Conservation (phyloP, 1,139 yeast genomes). For the Neolecta irregularis region DNA sequence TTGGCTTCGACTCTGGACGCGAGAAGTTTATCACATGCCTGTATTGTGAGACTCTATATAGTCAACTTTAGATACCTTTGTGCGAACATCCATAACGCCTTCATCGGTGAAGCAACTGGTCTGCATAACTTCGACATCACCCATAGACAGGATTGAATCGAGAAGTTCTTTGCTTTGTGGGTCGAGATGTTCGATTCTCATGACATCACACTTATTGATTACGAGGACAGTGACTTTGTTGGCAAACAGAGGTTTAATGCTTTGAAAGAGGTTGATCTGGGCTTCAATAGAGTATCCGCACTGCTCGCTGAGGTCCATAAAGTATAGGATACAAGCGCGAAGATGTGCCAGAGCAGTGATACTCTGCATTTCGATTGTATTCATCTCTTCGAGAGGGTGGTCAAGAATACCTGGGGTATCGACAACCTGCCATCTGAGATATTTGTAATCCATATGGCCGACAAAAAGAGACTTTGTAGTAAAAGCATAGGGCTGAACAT, state of each 20-base stretch:
- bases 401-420: constrained; percentile 98
- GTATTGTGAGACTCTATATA: constrained; percentile 17
- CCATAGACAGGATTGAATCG: constrained; percentile 35
- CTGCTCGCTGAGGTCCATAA: constrained; percentile 97
- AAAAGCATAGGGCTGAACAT: constrained; percentile 97
- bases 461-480: constrained; percentile 90
- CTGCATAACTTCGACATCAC: constrained; percentile 84
- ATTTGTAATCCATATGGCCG: constrained; percentile 95
- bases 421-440: constrained; percentile 92
- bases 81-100: constrained; percentile 88
- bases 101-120: constrained; percentile 91
- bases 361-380: constrained; percentile 97
- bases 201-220: constrained; percentile 84
- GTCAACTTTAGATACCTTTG: constrained; percentile 21
- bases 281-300: constrained; percentile 97
- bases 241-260: constrained; percentile 91
- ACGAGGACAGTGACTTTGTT: constrained; percentile 93
- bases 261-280: constrained; percentile 90
- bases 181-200: constrained; percentile 68
- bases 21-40: constrained; percentile 89
- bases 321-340: constrained; percentile 87
- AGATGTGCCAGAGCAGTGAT: constrained; percentile 97
- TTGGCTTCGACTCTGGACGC: constrained; percentile 95
- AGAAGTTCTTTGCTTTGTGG: constrained; percentile 60
- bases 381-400: constrained; percentile 98